Percentiles rank a stretch among this genome's conserved stretches.
These are phyloP conservation scores for Triticum aestivum DNA, from an alignment of 176 grass and related monocot genomes.

Conservation along the genomic window DNA sequence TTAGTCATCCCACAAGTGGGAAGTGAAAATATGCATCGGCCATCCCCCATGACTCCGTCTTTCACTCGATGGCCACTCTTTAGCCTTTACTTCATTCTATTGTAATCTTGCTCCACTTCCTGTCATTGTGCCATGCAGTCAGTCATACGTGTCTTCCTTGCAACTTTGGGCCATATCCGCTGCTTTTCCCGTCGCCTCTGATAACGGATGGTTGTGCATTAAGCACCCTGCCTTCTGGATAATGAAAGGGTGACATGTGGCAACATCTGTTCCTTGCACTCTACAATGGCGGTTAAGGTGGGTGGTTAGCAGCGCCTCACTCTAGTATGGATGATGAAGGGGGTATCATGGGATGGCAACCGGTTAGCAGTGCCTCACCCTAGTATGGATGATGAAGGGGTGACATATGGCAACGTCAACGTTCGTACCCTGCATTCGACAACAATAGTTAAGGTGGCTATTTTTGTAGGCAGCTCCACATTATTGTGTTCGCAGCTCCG, in stretches of 20 bases:
- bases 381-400: neutral
- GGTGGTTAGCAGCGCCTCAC: neutral
- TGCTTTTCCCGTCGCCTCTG: neutral
- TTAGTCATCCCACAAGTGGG: neutral
- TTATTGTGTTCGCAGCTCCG: neutral
- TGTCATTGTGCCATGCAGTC: neutral
- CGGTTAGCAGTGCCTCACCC: neutral
- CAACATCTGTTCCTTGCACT: neutral
- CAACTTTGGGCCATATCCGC: neutral
- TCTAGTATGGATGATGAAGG: neutral
- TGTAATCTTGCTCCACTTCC: neutral
- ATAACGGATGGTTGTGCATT: neutral
- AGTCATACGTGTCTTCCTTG: neutral
- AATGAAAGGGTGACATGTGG: neutral
- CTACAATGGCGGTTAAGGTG: neutral
- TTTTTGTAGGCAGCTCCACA: neutral
- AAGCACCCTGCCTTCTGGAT: neutral
- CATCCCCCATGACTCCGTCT: neutral
- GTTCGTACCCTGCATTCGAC: neutral
- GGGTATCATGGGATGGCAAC: neutral
- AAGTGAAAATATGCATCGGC: neutral
- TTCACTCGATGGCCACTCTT: neutral
- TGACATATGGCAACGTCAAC: neutral
- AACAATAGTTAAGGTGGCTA: neutral
- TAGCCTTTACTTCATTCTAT: neutral